Evolutionary conservation across 306 rosid genomes (phyloP).

Genomic region (barrel medic (Medicago truncatula)): DNA sequence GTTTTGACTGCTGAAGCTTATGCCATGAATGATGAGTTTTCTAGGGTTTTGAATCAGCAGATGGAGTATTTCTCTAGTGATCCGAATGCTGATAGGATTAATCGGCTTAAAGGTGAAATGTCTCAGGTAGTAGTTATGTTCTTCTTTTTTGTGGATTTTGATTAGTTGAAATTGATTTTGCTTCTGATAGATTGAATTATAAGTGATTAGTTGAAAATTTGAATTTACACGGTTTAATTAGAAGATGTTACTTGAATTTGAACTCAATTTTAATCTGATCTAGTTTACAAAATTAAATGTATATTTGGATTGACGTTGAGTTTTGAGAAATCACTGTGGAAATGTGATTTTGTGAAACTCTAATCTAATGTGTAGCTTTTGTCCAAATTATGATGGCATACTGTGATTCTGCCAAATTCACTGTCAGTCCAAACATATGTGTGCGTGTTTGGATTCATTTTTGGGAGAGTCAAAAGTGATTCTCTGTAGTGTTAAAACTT

Average conservation of each 20-base stretch:
- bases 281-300: not conserved
- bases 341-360: not conserved
- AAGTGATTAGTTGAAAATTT: not conserved
- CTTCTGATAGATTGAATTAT: not conserved
- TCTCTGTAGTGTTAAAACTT: no score
- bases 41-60: conserved; percentile 92
- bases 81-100: conserved; percentile 97
- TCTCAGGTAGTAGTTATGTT: conserved; percentile 94
- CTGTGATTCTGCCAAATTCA: not conserved
- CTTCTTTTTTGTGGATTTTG: not conserved
- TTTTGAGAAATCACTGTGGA: not conserved
- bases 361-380: not conserved
- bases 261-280: not conserved
- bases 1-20: conserved; percentile 84
- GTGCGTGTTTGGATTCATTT: not conserved
- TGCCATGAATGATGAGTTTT: conserved; percentile 94
- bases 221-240: not conserved
- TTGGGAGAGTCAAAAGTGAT: not conserved
- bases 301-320: not conserved
- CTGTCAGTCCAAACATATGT: not conserved
- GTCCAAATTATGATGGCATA: not conserved
- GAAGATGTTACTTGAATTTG: not conserved
- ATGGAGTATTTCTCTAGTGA: conserved; percentile 88
- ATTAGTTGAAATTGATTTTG: not conserved
- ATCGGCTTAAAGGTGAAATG: conserved; percentile 97